Conservation (phyloP, 2,329 filamentous ascomycete species). For the Immersiporthe knoxdaviesiana region DNA sequence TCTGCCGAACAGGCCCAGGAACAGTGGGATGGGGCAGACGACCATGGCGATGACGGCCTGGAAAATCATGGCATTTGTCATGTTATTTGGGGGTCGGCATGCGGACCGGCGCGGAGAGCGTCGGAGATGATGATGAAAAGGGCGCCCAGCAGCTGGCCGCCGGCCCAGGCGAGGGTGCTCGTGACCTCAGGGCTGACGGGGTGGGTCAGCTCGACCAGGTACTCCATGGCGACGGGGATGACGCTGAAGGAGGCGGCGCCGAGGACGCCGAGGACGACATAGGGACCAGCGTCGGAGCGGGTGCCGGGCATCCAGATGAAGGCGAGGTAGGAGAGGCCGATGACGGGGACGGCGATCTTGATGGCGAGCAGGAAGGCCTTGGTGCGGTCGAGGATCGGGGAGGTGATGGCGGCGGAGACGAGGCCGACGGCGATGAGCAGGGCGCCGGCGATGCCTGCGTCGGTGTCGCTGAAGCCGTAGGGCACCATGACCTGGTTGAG, state of each 20-base stretch:
- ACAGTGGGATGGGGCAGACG: conserved; percentile 68
- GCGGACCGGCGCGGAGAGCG: conserved; percentile 63
- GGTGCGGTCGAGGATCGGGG: conserved; percentile 82
- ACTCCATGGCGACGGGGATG: conserved; percentile 84
- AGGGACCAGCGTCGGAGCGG: conserved; percentile 65
- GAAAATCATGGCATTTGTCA: conserved; percentile 78
- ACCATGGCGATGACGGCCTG: conserved; percentile 71
- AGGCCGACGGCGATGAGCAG: conserved; percentile 89
- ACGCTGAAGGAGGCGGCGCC: conserved; percentile 81
- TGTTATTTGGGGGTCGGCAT: conserved; percentile 67
- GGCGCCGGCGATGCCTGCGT: conserved; percentile 88
- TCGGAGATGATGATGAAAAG: conserved; percentile 84
- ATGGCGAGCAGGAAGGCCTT: conserved; percentile 78
- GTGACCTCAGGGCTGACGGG: conserved; percentile 86
- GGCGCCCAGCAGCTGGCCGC: conserved; percentile 83
- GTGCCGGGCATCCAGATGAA: conserved; percentile 81
- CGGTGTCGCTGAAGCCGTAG: conserved; percentile 79
- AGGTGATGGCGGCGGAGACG: conserved; percentile 72
- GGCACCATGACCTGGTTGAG: conserved; percentile 89
- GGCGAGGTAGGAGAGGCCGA: conserved; percentile 72
- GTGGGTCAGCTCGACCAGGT: conserved; percentile 83
- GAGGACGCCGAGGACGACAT: conserved; percentile 73
- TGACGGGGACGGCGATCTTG: conserved; percentile 73
- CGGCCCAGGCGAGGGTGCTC: conserved; percentile 81
- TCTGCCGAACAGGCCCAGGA: conserved; percentile 71